These are phyloP conservation scores for Colletotrichum liriopes DNA, from an alignment of 2,329 filamentous ascomycete genomes.

Conservation along the genomic window DNA sequence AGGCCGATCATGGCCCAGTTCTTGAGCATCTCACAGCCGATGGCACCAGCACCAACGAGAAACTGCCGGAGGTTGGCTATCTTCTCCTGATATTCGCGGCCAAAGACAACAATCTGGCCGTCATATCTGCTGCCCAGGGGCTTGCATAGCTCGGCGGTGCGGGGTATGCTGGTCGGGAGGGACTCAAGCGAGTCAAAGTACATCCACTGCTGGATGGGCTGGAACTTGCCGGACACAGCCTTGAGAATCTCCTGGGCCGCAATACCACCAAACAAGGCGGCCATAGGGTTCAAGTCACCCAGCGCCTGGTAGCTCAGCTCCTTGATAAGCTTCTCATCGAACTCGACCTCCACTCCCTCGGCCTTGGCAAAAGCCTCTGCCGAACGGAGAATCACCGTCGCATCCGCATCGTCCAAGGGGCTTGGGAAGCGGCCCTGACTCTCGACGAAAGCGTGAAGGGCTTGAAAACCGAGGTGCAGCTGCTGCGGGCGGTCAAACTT, in stretches of 20 bases:
- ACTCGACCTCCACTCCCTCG: constrained; percentile 84
- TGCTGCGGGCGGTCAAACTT: constrained; percentile 97
- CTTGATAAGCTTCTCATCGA: constrained; percentile 92
- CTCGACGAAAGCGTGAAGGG: constrained; percentile 88
- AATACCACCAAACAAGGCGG: constrained; percentile 94
- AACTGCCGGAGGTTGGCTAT: constrained; percentile 92
- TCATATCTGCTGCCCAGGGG: constrained; percentile 91
- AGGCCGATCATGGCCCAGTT: constrained; percentile 99
- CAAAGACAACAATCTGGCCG: constrained; percentile 97
- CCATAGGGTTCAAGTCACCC: constrained; percentile 92
- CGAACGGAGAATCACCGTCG: constrained; percentile 81
- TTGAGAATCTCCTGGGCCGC: constrained; percentile 96
- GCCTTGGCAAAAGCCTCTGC: constrained; percentile 82
- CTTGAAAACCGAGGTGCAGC: constrained; percentile 93
- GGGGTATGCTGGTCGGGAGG: constrained; percentile 80
- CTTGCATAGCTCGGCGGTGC: constrained; percentile 90
- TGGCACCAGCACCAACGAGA: constrained; percentile 95
- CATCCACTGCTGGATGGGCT: constrained; percentile 94
- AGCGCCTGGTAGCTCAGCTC: constrained; percentile 95
- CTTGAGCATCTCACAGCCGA: constrained; percentile 99
- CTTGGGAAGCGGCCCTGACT: constrained; percentile 82
- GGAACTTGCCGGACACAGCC: constrained; percentile 97
- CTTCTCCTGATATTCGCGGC: constrained; percentile 94
- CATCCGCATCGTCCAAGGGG: constrained; percentile 89
- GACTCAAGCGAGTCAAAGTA: constrained; percentile 99